Evolutionary conservation across 495 filamentous ascomycete species (phyloP), one percentile per base, ranked within the genome.

Genomic region (Xylaria scruposa): DNA sequence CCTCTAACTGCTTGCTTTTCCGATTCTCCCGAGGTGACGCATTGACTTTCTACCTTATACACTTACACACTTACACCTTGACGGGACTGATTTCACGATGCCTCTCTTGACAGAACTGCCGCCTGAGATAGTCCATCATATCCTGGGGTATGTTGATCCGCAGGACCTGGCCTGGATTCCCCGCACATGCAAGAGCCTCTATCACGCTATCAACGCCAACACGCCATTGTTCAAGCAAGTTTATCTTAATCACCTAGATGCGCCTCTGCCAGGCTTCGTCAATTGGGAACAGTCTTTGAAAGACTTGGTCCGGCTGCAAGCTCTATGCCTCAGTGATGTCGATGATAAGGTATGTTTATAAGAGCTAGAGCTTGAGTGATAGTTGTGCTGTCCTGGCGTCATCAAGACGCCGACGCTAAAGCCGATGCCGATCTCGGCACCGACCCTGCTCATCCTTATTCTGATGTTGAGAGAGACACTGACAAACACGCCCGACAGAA

Each of bases 91-190:
- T 21, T 33, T 60, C 42, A 49, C 29, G 5, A 70, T 70, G 68
- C 68, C 9, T 53, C 58, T 63, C 54, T 64, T 85, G 2, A 81
- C 78, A 10, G 78, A 81, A n/a, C 81, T 88, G 9, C 87, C 86
- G 7, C 82, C 85, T n/a, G 89, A 91, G 78, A 83, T 90, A 58
- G 72, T 90, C 36, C 85, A 89, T 71, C 78, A 82, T 70, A 86
- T 91, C 67, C 79, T 91, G 51, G 70, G 76, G 60, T 83, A 85
- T 65, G 77, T 88, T n/a, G 79, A 87, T n/a, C 86, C 87, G 1
- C 71, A 78, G 40, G 89, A 90, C 70, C 72, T 91, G 40, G 80
- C 79, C 0, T 62, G 74, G n/a, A 70, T 90, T 21, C 76, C 82
- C 46, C 76, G 66, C 64, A 84, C 83, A 60, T 90, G 86, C 73